Conservation (phyloP, 371 early-diverging fungal species). For the Globomyces sp. region DNA sequence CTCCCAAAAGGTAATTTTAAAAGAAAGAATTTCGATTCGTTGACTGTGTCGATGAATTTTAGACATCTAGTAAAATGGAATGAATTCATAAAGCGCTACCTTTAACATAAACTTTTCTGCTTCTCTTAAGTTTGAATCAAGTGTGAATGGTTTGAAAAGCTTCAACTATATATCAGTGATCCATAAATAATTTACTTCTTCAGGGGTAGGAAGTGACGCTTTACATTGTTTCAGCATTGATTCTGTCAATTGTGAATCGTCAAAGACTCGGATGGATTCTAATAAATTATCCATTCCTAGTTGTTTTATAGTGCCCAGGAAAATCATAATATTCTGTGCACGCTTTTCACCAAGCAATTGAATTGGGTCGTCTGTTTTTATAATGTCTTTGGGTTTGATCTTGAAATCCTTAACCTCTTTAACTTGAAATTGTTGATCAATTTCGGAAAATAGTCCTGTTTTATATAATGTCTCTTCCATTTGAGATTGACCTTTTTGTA, state of each 20-base stretch:
- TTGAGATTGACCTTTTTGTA: background rate
- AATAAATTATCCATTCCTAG: background rate
- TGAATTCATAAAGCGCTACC: background rate
- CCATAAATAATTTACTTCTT: background rate
- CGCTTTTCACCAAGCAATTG: background rate
- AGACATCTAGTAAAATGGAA: no score
- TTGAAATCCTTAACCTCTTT: background rate
- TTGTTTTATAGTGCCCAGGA: background rate
- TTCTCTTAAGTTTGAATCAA: background rate
- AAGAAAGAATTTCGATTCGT: slow-evolving; percentile 1
- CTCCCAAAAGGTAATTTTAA: slow-evolving; percentile 1
- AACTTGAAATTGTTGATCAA: background rate
- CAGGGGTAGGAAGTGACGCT: background rate
- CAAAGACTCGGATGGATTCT: background rate
- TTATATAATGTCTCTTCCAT: background rate
- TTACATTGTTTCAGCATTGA: background rate
- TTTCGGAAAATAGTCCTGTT: background rate
- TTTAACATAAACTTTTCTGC: background rate
- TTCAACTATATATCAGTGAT: background rate
- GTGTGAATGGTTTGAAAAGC: background rate
- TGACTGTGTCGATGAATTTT: background rate
- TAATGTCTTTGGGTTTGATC: background rate
- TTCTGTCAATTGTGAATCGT: slow-evolving; percentile 6
- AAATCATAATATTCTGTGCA: slow-evolving; percentile 10
- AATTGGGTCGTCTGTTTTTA: background rate